Evolutionary conservation across 208 protist genomes (phyloP).

Genomic region (Trypanosoma melophagium): DNA sequence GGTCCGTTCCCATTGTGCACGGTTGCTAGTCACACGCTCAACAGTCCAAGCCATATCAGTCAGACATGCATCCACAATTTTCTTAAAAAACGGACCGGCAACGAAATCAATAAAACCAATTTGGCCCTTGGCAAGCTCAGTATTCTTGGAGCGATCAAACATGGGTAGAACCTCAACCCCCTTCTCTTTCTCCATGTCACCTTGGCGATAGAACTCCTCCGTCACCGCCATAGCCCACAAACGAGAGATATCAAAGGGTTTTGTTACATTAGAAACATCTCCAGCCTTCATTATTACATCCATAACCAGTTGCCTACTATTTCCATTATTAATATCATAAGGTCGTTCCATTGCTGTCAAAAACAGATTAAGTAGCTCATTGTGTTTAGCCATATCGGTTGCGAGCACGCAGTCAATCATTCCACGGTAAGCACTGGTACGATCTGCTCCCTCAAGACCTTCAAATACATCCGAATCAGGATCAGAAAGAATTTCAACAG

Average conservation of each 20-base stretch:
- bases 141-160: conserved; percentile 85
- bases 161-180: conserved; percentile 80
- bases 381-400: conserved; percentile 87
- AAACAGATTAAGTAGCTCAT: conserved; percentile 43
- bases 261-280: conserved; percentile 86
- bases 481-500: conserved; percentile 82
- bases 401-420: conserved; percentile 86
- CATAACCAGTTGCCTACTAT: conserved; percentile 48
- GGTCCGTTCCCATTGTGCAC: conserved; percentile 65
- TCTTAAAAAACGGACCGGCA: conserved; percentile 73
- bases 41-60: conserved; percentile 84
- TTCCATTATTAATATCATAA: conserved; percentile 38
- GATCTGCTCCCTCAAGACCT: conserved; percentile 41
- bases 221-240: conserved; percentile 85
- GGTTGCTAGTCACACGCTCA: conserved; percentile 60
- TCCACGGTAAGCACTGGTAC: conserved; percentile 50
- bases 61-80: conserved; percentile 54
- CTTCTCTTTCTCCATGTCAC: conserved; percentile 87
- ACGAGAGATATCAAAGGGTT: conserved; percentile 81
- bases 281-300: conserved; percentile 82
- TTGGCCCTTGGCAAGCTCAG: conserved; percentile 82
- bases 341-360: conserved; percentile 20
- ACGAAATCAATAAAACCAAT: conserved; percentile 90
- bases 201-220: conserved; percentile 89
- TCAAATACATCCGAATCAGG: conserved; percentile 75